Percentiles rank a stretch among this genome's conserved stretches.
Evolutionary conservation across 345 rosid genomes (phyloP).

Genomic region (Lumnitzera littorea): DNA sequence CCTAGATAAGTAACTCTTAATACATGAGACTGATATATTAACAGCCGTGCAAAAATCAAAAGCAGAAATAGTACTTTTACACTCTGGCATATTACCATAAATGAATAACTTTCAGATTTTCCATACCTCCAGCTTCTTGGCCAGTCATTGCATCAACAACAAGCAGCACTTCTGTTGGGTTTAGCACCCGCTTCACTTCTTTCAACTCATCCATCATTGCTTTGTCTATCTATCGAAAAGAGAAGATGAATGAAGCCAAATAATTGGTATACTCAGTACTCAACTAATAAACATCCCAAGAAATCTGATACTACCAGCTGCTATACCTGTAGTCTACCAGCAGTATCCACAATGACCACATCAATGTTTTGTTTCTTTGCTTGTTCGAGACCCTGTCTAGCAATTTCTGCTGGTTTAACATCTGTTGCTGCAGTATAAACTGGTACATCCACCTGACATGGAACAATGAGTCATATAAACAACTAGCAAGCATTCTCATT

Average conservation of each 20-base stretch:
- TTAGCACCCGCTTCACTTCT: slow-evolving; percentile 76
- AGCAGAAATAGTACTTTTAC: too few relatives aligned
- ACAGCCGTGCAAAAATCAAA: too few relatives aligned
- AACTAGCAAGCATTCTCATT: too few relatives aligned
- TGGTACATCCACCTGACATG: slow-evolving; percentile 81
- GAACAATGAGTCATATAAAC: background rate
- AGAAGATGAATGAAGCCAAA: slow-evolving; percentile 6
- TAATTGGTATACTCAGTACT: background rate
- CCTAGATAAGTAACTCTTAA: too few relatives aligned
- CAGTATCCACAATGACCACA: slow-evolving; percentile 90
- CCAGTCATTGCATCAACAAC: slow-evolving; percentile 99
- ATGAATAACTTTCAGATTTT: background rate
- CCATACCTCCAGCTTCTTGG: slow-evolving; percentile 95
- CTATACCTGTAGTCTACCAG: slow-evolving; percentile 95
- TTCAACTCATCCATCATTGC: slow-evolving; percentile 97
- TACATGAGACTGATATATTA: too few relatives aligned
- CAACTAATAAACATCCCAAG: background rate
- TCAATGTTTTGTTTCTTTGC: slow-evolving; percentile 78
- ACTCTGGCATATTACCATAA: too few relatives aligned
- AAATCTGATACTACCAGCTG: slow-evolving; percentile 20
- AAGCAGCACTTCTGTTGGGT: slow-evolving; percentile 89
- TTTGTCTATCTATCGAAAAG: slow-evolving; percentile 66
- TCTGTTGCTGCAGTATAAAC: slow-evolving; percentile 86
- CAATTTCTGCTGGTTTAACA: slow-evolving; percentile 81
- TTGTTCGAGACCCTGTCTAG: slow-evolving; percentile 79